Evolutionary conservation across 176 grass and related monocot species (phyloP).

Genomic region (Cenchrus americanus): DNA sequence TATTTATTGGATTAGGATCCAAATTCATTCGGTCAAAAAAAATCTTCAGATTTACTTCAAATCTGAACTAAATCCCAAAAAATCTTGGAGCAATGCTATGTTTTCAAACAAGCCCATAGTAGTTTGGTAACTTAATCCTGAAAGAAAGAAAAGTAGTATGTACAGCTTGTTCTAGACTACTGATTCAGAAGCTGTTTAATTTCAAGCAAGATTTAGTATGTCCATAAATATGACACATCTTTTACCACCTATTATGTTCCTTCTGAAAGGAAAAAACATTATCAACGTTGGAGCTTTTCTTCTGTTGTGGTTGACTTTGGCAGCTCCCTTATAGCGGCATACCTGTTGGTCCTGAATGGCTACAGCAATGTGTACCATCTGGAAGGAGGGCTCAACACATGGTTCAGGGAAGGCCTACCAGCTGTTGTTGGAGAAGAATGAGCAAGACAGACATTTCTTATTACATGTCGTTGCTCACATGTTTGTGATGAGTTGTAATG

Average conservation of each 20-base stretch:
- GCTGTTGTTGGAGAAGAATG: conserved; percentile 60
- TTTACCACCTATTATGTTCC: not conserved
- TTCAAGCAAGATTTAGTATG: conserved; percentile 15
- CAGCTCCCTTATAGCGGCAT: conserved; percentile 93
- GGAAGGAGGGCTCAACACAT: conserved; percentile 80
- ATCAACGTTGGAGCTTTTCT: not conserved
- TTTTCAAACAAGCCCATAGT: not conserved
- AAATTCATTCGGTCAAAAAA: no score
- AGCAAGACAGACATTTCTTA: conserved; percentile 17
- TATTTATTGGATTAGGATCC: not conserved
- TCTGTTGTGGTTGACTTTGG: conserved; percentile 19
- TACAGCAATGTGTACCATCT: conserved; percentile 93
- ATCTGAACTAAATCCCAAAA: not conserved
- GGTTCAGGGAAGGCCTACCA: conserved; percentile 92
- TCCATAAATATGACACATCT: not conserved
- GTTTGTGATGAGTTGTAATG: conserved; percentile 14
- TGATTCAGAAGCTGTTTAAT: not conserved
- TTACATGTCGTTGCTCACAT: not conserved
- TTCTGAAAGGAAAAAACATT: not conserved
- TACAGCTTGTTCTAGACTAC: not conserved
- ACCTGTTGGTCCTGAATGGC: conserved; percentile 79
- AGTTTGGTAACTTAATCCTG: not conserved
- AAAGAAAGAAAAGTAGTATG: not conserved
- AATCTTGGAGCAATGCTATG: not conserved
- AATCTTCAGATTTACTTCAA: not conserved